Evolutionary conservation across 768 basidiomycete species (phyloP).

Genomic region (Leccinum arenicola): DNA sequence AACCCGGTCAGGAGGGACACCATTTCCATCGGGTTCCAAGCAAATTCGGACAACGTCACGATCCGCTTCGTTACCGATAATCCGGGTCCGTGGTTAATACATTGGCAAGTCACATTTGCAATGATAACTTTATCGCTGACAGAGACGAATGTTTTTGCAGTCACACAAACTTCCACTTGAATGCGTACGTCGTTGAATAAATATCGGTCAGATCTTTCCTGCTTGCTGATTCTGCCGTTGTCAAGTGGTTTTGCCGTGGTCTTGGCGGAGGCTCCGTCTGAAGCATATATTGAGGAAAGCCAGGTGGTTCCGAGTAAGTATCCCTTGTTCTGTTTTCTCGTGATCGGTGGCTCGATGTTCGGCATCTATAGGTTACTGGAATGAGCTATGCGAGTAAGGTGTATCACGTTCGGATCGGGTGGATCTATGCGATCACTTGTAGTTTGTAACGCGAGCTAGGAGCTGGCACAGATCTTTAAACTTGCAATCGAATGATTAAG

Average conservation of each 20-base stretch:
- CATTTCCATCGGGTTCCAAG: conserved; percentile 30
- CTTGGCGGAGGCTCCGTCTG: conserved; percentile 20
- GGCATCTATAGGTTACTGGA: conserved; percentile 9
- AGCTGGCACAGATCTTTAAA: background rate
- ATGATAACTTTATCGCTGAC: background rate
- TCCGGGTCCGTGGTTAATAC: conserved; percentile 33
- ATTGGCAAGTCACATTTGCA: conserved; percentile 11
- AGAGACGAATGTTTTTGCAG: conserved; percentile 5
- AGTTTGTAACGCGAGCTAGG: background rate
- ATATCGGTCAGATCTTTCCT: background rate
- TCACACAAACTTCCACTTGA: conserved; percentile 24
- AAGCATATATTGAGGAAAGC: conserved; percentile 11
- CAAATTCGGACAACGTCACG: conserved; percentile 40
- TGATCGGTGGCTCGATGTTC: background rate
- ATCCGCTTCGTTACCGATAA: conserved; percentile 70
- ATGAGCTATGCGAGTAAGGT: conserved; percentile 12
- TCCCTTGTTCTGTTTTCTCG: background rate
- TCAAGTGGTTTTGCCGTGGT: conserved; percentile 21
- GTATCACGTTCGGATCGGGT: background rate
- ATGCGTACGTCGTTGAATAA: conserved; percentile 11
- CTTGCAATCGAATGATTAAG: background rate
- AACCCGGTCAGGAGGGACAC: conserved; percentile 58
- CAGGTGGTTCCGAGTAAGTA: conserved; percentile 15
- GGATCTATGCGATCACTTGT: background rate
- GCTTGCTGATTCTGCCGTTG: background rate